phyloP scores from a whole-genome alignment of 2,329 filamentous ascomycete genomes.

The Seiridium cupressi region DNA sequence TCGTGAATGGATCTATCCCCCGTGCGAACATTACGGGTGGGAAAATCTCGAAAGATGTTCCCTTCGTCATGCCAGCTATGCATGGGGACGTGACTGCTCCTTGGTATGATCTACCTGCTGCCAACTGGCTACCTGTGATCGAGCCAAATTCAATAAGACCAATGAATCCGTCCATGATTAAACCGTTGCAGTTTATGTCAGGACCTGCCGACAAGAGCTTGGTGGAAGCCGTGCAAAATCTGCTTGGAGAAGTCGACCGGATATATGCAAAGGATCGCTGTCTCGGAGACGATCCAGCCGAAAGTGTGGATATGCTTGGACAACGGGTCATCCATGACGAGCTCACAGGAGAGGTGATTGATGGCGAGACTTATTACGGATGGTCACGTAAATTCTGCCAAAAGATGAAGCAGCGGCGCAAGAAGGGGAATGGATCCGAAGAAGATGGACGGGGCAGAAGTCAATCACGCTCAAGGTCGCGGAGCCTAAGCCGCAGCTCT shows the following conservation, averaged over 20 bases:
- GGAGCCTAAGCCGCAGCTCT: conserved; percentile 32
- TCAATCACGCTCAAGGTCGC: conserved; percentile 31
- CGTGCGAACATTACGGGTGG: conserved; percentile 16
- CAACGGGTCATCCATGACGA: conserved; percentile 66
- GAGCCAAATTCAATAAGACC: conserved; percentile 72
- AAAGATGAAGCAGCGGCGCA: conserved; percentile 67
- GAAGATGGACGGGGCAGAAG: conserved; percentile 26
- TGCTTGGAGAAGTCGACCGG: conserved; percentile 67
- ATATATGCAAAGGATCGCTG: conserved; percentile 59
- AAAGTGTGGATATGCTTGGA: conserved; percentile 75
- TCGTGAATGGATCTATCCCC: conserved; percentile 19
- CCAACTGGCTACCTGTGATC: conserved; percentile 76
- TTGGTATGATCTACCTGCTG: conserved; percentile 81
- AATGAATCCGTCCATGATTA: conserved; percentile 69
- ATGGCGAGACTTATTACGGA: conserved; percentile 79
- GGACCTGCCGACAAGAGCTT: conserved; percentile 68
- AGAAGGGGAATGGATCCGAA: conserved; percentile 24
- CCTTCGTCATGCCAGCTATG: conserved; percentile 70
- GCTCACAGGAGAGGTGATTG: conserved; percentile 61
- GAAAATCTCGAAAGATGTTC: conserved; percentile 52
- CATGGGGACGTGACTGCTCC: conserved; percentile 73
- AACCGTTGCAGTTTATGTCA: conserved; percentile 66
- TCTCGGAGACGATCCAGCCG: conserved; percentile 41
- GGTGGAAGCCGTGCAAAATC: conserved; percentile 64
- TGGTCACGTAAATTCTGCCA: conserved; percentile 81